Evolutionary conservation across 192 early-diverging fungal genomes (phyloP).

Genomic region (Backusella luteola): DNA sequence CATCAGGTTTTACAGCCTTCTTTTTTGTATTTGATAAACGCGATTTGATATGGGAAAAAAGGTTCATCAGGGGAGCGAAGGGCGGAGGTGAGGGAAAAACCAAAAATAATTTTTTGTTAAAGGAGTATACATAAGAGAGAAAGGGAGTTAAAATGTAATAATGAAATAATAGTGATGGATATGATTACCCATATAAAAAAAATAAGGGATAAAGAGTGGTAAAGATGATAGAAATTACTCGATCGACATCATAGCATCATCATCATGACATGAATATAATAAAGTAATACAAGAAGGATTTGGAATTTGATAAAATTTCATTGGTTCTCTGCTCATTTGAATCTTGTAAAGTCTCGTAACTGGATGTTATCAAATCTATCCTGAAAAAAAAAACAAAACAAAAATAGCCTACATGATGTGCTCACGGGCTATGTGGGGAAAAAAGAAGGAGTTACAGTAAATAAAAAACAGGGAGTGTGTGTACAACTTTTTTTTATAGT

Average conservation of each 20-base stretch:
- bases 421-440: constrained; percentile 1
- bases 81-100: not conserved
- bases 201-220: not conserved
- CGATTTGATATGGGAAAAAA: not conserved
- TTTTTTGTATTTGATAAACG: not conserved
- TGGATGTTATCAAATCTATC: not conserved
- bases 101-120: not conserved
- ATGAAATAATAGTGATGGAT: not conserved
- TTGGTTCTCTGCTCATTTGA: not conserved
- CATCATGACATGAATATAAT: not conserved
- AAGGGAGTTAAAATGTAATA: not conserved
- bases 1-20: not conserved
- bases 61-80: not conserved
- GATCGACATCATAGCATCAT: not conserved
- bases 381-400: not conserved
- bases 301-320: not conserved
- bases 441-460: not conserved
- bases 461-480: not conserved
- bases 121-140: not conserved
- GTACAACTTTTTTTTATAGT: not conserved
- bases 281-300: not conserved
- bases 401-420: not conserved
- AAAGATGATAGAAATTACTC: not conserved
- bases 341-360: not conserved
- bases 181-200: not conserved